phyloP scores from a whole-genome alignment of 495 filamentous ascomycete genomes.

The Penicillium atrosanguineum region DNA sequence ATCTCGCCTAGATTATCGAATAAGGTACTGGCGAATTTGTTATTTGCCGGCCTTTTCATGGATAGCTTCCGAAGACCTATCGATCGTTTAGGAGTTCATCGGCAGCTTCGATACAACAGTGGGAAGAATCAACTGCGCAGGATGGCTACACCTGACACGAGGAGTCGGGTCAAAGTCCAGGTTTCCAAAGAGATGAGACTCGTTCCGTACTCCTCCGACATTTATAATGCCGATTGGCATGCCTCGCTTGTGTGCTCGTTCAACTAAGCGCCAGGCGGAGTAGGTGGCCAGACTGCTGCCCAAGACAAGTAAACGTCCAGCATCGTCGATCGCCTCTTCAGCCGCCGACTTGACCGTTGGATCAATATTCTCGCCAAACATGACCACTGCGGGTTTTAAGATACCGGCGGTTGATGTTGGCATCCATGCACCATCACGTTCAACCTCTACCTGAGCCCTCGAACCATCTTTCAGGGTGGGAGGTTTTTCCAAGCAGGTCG shows the following conservation, averaged over 20 bases:
- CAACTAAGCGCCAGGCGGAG: conserved; percentile 88
- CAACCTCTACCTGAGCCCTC: conserved; percentile 61
- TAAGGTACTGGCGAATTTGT: not conserved
- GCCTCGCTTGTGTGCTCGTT: conserved; percentile 72
- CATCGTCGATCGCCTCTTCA: conserved; percentile 73
- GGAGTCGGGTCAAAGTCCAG: conserved; percentile 21
- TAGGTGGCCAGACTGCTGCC: conserved; percentile 92
- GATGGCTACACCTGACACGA: conserved; percentile 40
- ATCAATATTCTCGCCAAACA: conserved; percentile 92
- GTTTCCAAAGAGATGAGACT: conserved; percentile 63
- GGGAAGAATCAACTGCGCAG: conserved; percentile 37
- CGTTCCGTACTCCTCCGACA: conserved; percentile 78
- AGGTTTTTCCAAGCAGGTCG: conserved; percentile 68
- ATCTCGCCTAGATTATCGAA: not conserved
- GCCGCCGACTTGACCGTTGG: conserved; percentile 66
- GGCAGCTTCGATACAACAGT: conserved; percentile 33
- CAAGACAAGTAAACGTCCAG: conserved; percentile 71
- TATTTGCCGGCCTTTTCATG: not conserved
- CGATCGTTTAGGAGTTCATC: conserved; percentile 9
- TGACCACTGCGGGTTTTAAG: conserved; percentile 85
- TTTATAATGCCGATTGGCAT: conserved; percentile 87
- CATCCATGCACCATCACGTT: conserved; percentile 78
- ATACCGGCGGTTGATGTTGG: conserved; percentile 69
- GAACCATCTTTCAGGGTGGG: conserved; percentile 58
- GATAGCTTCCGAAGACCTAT: not conserved